phyloP scores from a whole-genome alignment of 345 rosid species.

The Euphorbia tirucalli region DNA sequence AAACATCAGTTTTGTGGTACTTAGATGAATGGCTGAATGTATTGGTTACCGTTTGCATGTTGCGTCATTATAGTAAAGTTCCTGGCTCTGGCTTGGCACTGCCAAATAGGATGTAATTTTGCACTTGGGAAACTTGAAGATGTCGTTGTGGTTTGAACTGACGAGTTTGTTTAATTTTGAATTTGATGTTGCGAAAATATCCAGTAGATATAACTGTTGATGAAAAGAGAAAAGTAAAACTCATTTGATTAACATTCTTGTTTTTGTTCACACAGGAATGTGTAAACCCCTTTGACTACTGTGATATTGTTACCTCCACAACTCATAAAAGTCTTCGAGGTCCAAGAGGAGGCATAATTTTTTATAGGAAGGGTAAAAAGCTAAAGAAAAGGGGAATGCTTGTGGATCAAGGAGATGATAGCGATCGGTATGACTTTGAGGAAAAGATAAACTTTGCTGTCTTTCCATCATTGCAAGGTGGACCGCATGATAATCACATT shows the following conservation, averaged over 20 bases:
- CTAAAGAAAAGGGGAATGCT: constrained; percentile 51
- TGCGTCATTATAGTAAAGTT: not conserved
- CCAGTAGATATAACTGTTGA: not conserved
- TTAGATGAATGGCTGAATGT: not conserved
- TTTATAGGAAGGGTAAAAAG: constrained; percentile 74
- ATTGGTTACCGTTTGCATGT: not conserved
- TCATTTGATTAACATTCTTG: not conserved
- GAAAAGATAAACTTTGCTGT: constrained; percentile 93
- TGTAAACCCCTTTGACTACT: constrained; percentile 83
- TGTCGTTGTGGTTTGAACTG: not conserved
- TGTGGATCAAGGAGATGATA: constrained; percentile 45
- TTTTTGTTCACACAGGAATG: constrained; percentile 54
- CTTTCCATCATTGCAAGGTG: constrained; percentile 86
- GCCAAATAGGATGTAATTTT: too few species aligned
- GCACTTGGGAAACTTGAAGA: not conserved
- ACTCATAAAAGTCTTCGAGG: constrained; percentile 96
- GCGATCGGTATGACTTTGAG: constrained; percentile 65
- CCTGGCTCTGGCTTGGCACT: not conserved
- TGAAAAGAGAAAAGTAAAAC: not conserved
- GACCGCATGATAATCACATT: constrained; percentile 95
- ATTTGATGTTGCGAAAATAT: not conserved
- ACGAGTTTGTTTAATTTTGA: not conserved
- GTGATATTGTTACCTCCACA: constrained; percentile 96
- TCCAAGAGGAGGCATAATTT: constrained; percentile 96
- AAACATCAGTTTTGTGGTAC: not conserved